Conservation (phyloP, 192 early-diverging fungal species). For the Ramicandelaber brevisporus region DNA sequence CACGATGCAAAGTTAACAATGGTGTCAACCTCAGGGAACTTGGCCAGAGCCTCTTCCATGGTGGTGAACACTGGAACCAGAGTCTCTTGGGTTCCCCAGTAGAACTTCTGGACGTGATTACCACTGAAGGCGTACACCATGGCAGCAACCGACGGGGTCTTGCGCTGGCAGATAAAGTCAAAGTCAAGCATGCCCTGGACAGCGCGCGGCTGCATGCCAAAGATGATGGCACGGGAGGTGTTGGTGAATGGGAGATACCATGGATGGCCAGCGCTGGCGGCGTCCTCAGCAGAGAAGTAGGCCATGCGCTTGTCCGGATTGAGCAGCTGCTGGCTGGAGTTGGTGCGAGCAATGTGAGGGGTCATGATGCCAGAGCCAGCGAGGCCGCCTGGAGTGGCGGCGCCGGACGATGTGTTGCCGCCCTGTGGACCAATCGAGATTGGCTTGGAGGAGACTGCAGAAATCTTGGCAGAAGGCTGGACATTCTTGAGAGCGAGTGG, state of each 20-base stretch:
- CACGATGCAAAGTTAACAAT: constrained; percentile 97
- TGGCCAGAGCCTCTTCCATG: constrained; percentile 51
- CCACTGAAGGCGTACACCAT: constrained; percentile 99
- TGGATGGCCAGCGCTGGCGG: constrained; percentile 11
- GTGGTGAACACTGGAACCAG: constrained; percentile 81
- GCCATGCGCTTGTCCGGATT: constrained; percentile 19
- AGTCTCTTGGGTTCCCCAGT: constrained; percentile 98
- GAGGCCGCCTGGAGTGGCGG: constrained; percentile 14
- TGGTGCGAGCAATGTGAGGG: constrained; percentile 4
- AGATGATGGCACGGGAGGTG: constrained; percentile 75
- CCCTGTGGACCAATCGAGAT: constrained; percentile 19
- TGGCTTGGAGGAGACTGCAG: constrained; percentile 15
- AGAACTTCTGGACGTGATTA: constrained; percentile 97
- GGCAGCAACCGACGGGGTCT: constrained; percentile 75
- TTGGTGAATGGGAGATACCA: constrained; percentile 56
- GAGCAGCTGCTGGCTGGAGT: constrained; percentile 16
- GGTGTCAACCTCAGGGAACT: constrained; percentile 80
- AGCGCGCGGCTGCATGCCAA: constrained; percentile 96
- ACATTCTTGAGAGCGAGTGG: constrained; percentile 51
- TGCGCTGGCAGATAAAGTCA: constrained; percentile 95
- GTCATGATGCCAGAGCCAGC: constrained; percentile 3
- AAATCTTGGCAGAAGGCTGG: constrained; percentile 11
- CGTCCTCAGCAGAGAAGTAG: constrained; percentile 13
- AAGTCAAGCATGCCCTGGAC: constrained; percentile 99
- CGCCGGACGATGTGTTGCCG: constrained; percentile 10